Base-by-base conservation (phyloP, 208 protist genomes). In the Wallacemonas sp. region DNA sequence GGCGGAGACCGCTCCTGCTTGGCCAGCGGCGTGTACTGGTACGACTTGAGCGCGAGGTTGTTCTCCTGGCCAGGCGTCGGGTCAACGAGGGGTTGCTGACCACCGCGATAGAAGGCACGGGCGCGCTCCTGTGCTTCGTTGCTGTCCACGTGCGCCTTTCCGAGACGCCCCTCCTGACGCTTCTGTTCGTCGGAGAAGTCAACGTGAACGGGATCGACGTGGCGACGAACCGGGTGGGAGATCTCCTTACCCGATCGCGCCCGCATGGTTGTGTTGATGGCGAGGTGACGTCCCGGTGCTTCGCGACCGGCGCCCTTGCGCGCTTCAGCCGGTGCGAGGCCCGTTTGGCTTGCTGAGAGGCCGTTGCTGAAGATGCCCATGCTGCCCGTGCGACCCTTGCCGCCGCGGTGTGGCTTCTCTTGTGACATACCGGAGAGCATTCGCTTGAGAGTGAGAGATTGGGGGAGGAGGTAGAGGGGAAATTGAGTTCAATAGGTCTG, bases 111-210 rank as follows among this genome's bases (percentile, higher is more conserved):
- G 64, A 80, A 87, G 24, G 60, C 68, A 12, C 60, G 61, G 3
- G 56, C 68, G 27, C 68, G 68, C 32, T 41, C n/a, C 46, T 75
- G 63, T 68, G 72, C 57, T 16, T 74, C 57, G 21, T 69, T 70
- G 23, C 41, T 44, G 2, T 47, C 41, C 0, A 82, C 67, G 55
- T 78, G 76, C 2, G 72, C 78, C 21, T 73, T 81, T 17, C 88
- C 84, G 39, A 78, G 72, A 27, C 80, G 76, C 19, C 88, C 88
- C 34, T 87, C 76, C 47, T 73, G 71, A 14, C 78, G 77, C 74
- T 94, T 94, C 17, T 76, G 69, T 12, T 76, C 84, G 39, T 91
- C 88, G 9, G 78, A 85, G 58, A 91, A 56, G 65, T 80, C 79
- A 1, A 79, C 69, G 61, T 88, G 70, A 30, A 74, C 67, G 0